Evolutionary conservation across 352 stramenopile genomes (phyloP), one percentile per base, ranked within the genome.

Genomic region (Phytopythium mirpurense): DNA sequence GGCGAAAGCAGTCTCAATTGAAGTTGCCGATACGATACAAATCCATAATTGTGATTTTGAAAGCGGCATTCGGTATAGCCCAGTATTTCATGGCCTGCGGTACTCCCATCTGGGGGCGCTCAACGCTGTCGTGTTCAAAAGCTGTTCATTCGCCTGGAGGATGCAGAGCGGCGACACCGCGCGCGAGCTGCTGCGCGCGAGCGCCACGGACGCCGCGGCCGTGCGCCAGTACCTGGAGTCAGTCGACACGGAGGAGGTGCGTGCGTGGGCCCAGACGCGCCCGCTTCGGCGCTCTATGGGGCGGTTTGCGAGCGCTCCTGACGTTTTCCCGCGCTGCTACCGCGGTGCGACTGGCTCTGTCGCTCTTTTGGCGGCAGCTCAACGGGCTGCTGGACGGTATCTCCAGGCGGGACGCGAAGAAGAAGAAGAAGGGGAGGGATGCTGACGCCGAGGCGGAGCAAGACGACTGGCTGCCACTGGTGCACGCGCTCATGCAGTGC

Each of bases 401-500:
- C 45, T 57, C 68, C 0, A 62, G 63, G 37, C 60, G 63, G 47
- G 65, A 82, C 42, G 48, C 35, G 29, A 78, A 72, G 56, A 81
- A 82, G 48, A 73, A 66, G 52, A 57, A 29, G 12, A 83, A 83
- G 52, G 71, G 65, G 49, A 57, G 10, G 0, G n/a, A 26, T 24
- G 38, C n/a, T 0, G 40, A 21, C 29, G 47, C 32, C 4, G 62
- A 60, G 21, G 50, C 67, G 0, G 59, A 73, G 42, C 53, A 67
- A 24, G 67, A 80, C 27, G 73, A 91, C 42, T 91, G 81, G 78
- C 57, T 77, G 21, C 72, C 78, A 16, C 62, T 91, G 7, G 64
- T 89, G 27, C 68, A 82, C 35, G 50, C 88, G 31, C 60, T 91
- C 31, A 46, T 91, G 35, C 81, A 79, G 26, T 80, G 69, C 21